Base-by-base conservation (phyloP, 306 rosid species). In the Psophocarpus tetragonolobus region DNA sequence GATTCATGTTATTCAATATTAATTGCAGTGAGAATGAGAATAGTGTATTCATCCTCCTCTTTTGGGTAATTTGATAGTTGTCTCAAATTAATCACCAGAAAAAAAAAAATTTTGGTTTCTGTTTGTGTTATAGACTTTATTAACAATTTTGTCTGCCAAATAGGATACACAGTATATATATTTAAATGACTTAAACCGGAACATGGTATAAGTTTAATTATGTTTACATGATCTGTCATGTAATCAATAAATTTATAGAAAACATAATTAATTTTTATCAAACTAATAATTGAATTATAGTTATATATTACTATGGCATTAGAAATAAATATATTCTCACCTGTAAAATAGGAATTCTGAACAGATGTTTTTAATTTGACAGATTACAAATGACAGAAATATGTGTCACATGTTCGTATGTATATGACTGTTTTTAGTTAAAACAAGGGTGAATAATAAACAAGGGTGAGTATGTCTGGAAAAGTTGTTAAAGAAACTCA, bases 51-150 rank as follows among this genome's bases (percentile, higher is more conserved):
- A 72, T 89, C 91, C 92, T 39, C 90, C 98, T 94, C 41, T 87
- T 94, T n/a, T n/a, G n/a, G n/a, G n/a, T n/a, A n/a, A n/a, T n/a
- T n/a, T 26, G 18, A 93, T 82, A 96, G 98, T 65, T 94, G 85
- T 71, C 96, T 94, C 84, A 90, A 96, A 97, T 94, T 89, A 76
- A 65, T 64, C 48, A 42, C 15, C 0, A 65, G 5, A 35, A 3
- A 32, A 6, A 32, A 32, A 32, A 6, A 6, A 32, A 3, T 32
- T 32, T 3, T 32, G 35, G 5, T 32, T 32, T n/a, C n/a, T n/a
- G n/a, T n/a, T n/a, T n/a, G n/a, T n/a, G n/a, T n/a, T n/a, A n/a
- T n/a, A n/a, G n/a, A n/a, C n/a, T n/a, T n/a, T n/a, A n/a, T n/a
- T n/a, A n/a, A n/a, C n/a, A n/a, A n/a, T n/a, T n/a, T n/a, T n/a